These are phyloP conservation scores for Aspergillus spinulosporus DNA, from an alignment of 2,329 filamentous ascomycete genomes.

Conservation along the genomic window DNA sequence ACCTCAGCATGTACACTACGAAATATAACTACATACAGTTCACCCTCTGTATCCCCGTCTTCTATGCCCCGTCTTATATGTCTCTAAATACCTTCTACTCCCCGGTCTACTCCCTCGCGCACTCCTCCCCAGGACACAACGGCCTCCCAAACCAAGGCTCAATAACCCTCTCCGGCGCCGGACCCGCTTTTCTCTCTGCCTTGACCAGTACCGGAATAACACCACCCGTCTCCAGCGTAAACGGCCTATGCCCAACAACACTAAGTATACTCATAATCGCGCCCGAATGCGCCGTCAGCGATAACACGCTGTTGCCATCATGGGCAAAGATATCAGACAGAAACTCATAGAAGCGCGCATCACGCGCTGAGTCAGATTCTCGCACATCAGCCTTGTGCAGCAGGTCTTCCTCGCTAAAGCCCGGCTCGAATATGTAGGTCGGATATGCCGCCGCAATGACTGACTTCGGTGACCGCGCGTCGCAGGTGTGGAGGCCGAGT, in stretches of 20 bases:
- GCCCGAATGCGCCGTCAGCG: slow-evolving; percentile 60
- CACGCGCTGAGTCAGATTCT: slow-evolving; percentile 52
- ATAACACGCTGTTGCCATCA: slow-evolving; percentile 52
- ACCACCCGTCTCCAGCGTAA: slow-evolving; percentile 51
- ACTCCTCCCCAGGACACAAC: slow-evolving; percentile 22
- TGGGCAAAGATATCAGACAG: slow-evolving; percentile 56
- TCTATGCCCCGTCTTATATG: background rate
- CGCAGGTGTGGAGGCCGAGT: slow-evolving; percentile 63
- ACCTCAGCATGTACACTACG: slow-evolving; percentile 15
- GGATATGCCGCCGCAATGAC: slow-evolving; percentile 54
- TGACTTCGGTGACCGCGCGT: slow-evolving; percentile 53
- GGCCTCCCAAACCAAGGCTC: slow-evolving; percentile 29
- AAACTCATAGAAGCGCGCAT: slow-evolving; percentile 47
- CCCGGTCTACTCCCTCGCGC: background rate
- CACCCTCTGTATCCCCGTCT: background rate
- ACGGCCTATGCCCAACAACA: slow-evolving; percentile 48
- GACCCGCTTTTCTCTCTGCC: slow-evolving; percentile 34
- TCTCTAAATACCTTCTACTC: background rate
- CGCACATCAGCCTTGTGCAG: slow-evolving; percentile 53
- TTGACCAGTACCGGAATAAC: slow-evolving; percentile 55
- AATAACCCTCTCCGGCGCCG: slow-evolving; percentile 21
- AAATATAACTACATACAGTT: slow-evolving; percentile 12
- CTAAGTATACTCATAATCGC: slow-evolving; percentile 57
- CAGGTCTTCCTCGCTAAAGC: slow-evolving; percentile 56
- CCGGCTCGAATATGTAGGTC: slow-evolving; percentile 52